Evolutionary conservation across 805 yeast genomes (phyloP).

Genomic region (Tetrapisispora pingtungensis): DNA sequence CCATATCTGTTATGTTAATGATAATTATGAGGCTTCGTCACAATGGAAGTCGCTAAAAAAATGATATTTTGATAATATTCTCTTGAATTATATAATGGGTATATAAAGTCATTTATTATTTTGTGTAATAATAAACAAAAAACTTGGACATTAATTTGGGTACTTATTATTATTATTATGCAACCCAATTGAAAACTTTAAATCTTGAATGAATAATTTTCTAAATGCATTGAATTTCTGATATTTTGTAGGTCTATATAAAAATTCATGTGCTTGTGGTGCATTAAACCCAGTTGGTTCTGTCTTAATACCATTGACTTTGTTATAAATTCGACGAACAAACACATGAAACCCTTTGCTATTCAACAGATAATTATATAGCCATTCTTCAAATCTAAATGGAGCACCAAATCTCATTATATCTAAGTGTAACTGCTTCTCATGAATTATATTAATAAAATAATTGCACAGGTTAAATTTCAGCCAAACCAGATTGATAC

Average conservation of each 20-base stretch:
- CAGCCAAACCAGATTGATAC: too few species aligned
- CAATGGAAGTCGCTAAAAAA: too few species aligned
- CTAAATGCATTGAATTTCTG: slow-evolving; percentile 57
- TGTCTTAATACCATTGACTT: slow-evolving; percentile 48
- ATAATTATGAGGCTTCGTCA: too few species aligned
- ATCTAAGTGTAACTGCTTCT: slow-evolving; percentile 4
- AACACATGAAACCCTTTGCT: slow-evolving; percentile 53
- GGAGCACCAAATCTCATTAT: slow-evolving; percentile 11
- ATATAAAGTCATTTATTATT: not conserved
- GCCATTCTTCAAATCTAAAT: slow-evolving; percentile 39
- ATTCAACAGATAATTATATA: slow-evolving; percentile 39
- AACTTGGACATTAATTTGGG: not conserved
- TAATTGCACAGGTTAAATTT: too few species aligned
- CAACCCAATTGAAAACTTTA: slow-evolving; percentile 45
- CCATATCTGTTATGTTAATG: too few species aligned
- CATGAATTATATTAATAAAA: slow-evolving; percentile 6
- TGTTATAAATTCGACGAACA: slow-evolving; percentile 54
- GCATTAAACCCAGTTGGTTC: slow-evolving; percentile 25
- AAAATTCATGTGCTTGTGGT: slow-evolving; percentile 8
- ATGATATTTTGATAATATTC: not conserved
- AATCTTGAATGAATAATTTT: slow-evolving; percentile 49
- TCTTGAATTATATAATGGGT: not conserved
- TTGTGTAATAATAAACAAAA: not conserved
- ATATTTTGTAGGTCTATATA: slow-evolving; percentile 38
- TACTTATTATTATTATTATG: not conserved